Evolutionary conservation across 2,329 filamentous ascomycete species (phyloP), one percentile per base, ranked within the genome.

Genomic region (Claviceps pusilla): DNA sequence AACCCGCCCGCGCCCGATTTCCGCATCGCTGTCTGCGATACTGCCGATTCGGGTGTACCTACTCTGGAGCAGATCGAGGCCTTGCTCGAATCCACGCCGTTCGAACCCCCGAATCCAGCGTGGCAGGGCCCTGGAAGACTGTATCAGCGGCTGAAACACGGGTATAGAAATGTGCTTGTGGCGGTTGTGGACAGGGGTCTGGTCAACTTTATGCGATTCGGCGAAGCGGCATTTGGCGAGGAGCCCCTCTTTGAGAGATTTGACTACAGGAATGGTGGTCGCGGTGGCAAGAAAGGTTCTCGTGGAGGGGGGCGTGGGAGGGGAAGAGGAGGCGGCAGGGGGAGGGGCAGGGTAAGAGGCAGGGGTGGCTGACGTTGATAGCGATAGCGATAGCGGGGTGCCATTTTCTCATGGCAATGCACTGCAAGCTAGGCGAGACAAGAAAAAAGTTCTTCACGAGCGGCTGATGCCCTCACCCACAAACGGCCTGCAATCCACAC

Each of bases 171-270:
- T 67, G 86, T 93, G 37, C 74, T 96, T 39, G 67, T 98, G 29
- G 93, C 90, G 0, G 79, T 97, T 2, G 89, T 96, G 39, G 93
- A 97, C 66, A 80, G 89, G 58, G 93, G 93, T 0, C 77, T 97
- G 28, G 85, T 90, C 48, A 97, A 91, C 66, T 97, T 91, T 65
- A 74, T 96, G 63, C 75, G 87, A 29, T 76, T 96, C 56, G 82
- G 79, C 1, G 89, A 97, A 71, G 83, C 82, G 11, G 84, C 83
- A 0, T 96, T 96, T 69, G 84, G 76, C 0, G 78, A 81, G 58
- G 89, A 95, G 68, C 80, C 71, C 66, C 63, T 95, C 42, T 89
- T 82, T 62, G 80, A 83, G 63, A 71, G 79, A 52, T 76, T 77
- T 59, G 74, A 65, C 59, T 72, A 62, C 57, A 69, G 69, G 59